phyloP scores from a whole-genome alignment of 2,329 filamentous ascomycete species.

The Fusarium avenaceum region DNA sequence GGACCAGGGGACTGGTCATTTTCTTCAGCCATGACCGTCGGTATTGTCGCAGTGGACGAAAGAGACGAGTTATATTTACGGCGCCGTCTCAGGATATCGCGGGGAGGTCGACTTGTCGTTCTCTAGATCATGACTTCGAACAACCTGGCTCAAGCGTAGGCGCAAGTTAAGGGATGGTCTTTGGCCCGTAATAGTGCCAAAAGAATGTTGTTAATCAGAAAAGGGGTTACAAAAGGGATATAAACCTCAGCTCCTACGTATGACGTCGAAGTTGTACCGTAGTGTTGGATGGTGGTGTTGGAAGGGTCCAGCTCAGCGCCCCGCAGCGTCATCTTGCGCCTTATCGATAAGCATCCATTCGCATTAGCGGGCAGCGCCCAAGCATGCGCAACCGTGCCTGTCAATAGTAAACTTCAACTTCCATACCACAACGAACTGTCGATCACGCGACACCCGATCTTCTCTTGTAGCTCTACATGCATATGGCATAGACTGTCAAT shows the following conservation, averaged over 20 bases:
- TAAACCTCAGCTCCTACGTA: slow-evolving; percentile 26
- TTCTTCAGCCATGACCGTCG: slow-evolving; percentile 48
- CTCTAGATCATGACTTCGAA: slow-evolving; percentile 55
- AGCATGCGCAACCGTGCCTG: slow-evolving; percentile 38
- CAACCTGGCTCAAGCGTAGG: slow-evolving; percentile 28
- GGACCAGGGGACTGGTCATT: slow-evolving; percentile 53
- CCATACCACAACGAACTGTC: slow-evolving; percentile 18
- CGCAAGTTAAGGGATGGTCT: slow-evolving; percentile 1
- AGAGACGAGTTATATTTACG: slow-evolving; percentile 33
- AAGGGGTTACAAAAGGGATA: slow-evolving; percentile 18
- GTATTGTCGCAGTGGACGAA: slow-evolving; percentile 37
- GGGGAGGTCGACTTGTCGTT: slow-evolving; percentile 45
- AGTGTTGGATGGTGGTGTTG: slow-evolving; percentile 40
- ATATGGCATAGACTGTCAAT: background rate
- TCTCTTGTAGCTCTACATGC: background rate
- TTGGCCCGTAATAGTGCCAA: slow-evolving; percentile 10
- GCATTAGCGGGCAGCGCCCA: slow-evolving; percentile 12
- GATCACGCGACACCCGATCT: slow-evolving; percentile 3
- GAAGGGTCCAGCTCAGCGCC: slow-evolving; percentile 26
- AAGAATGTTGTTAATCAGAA: slow-evolving; percentile 33
- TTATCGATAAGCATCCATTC: slow-evolving; percentile 50
- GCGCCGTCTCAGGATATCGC: slow-evolving; percentile 46
- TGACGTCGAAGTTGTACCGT: slow-evolving; percentile 34
- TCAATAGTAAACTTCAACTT: slow-evolving; percentile 29
- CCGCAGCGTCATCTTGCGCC: slow-evolving; percentile 43